Evolutionary conservation across 2,329 filamentous ascomycete species (phyloP).

Genomic region (Cryphonectria carpinicola): DNA sequence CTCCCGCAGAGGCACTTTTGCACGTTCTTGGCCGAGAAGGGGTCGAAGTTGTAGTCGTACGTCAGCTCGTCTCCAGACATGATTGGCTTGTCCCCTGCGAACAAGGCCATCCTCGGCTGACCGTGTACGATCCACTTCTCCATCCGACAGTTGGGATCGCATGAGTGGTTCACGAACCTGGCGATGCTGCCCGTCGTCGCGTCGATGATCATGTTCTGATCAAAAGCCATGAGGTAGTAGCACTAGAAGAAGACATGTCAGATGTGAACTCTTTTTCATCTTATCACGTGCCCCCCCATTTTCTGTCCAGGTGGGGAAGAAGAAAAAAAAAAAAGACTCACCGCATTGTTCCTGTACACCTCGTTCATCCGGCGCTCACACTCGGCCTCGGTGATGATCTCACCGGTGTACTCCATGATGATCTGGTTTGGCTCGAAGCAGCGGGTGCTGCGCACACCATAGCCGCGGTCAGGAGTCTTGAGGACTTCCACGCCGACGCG

Average conservation of each 20-base stretch:
- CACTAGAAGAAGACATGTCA: conserved; percentile 58
- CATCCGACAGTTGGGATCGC: conserved; percentile 95
- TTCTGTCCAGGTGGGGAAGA: no score
- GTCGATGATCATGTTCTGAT: conserved; percentile 98
- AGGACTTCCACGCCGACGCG: conserved; percentile 94
- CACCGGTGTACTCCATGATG: conserved; percentile 97
- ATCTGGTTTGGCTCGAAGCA: conserved; percentile 89
- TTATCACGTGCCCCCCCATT: neutral
- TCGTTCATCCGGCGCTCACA: conserved; percentile 93
- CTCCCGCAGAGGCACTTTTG: conserved; percentile 68
- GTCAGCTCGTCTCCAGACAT: conserved; percentile 95
- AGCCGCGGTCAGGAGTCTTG: conserved; percentile 85
- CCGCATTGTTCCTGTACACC: conserved; percentile 90
- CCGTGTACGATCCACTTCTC: conserved; percentile 96
- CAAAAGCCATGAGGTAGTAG: conserved; percentile 98
- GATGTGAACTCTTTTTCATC: no score
- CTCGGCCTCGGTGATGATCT: conserved; percentile 94
- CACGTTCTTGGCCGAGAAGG: conserved; percentile 70
- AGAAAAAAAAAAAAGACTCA: no score
- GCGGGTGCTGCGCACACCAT: conserved; percentile 88
- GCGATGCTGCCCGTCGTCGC: conserved; percentile 95
- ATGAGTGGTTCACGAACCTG: conserved; percentile 97
- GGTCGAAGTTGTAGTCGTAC: conserved; percentile 83
- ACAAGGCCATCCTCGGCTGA: conserved; percentile 94
- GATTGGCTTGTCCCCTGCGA: conserved; percentile 86